Evolutionary conservation across 148 eudicot species (phyloP), one percentile per base, ranked within the genome.

Genomic region (Simmondsia chinensis): DNA sequence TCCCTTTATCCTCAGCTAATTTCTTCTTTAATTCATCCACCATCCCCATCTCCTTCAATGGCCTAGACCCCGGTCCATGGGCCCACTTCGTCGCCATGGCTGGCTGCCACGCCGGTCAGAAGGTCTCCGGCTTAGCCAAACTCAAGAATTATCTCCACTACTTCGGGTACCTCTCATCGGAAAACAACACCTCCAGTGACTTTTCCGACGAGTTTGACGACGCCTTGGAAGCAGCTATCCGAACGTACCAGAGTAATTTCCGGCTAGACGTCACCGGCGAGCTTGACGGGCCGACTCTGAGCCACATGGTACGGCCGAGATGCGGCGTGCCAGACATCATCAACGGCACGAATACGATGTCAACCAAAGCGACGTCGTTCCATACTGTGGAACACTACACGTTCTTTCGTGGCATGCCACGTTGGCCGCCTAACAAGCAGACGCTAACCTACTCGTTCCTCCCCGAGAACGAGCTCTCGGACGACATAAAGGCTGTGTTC

Each of bases 371-470:
- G 0, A 16, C 32, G 20, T 31, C 16, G 7, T 33, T 39, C 40
- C 67, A 39, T 33, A 50, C 43, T 36, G 50, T 37, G 27, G 15
- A 9, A 29, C 50, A 22, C 20, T 54, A 54, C 43, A 73, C 51
- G 12, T 85, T 74, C 29, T 85, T 85, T 39, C 52, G 54, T 4
- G 80, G 73, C 18, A 50, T 39, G 40, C 95, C 95, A 22, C 53
- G 86, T 31, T 85, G 95, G 95, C 0, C 52, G 77, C 4, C 29
- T 20, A 7, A 43, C 60, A 5, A 85, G 84, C 9, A 76, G 49
- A 80, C 66, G 12, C 69, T 85, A 2, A 74, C 78, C 9, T 85
- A 85, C 36, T 77, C 80, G 0, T 77, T 72, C 61, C 77, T 83
- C 5, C 55, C 46, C 2, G 32, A 52, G 1, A 40, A 80, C 36